Percentiles rank a stretch among this genome's conserved stretches.
Evolutionary conservation across 129 eudicot genomes (phyloP).

Genomic region (Heracleum sosnowskyi): DNA sequence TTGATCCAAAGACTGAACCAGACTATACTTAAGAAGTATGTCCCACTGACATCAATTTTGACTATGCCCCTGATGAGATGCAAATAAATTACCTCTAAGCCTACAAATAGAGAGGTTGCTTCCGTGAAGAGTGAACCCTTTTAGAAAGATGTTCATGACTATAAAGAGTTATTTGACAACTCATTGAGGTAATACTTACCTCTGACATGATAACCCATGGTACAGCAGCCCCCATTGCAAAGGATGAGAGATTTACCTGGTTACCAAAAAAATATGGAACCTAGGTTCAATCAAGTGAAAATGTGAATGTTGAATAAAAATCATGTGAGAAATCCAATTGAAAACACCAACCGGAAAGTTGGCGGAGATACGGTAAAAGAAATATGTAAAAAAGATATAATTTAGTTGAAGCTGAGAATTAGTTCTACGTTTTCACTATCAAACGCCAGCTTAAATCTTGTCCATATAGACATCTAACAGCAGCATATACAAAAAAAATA

Average conservation of each 20-base stretch:
- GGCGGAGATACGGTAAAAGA: not conserved
- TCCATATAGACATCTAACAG: not conserved
- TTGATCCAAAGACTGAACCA: too few species aligned
- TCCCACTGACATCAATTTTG: not conserved
- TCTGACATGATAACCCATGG: constrained; percentile 27
- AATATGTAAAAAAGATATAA: not conserved
- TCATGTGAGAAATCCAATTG: not conserved
- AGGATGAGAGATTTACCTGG: constrained; percentile 18
- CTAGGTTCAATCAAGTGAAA: not conserved
- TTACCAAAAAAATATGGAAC: not conserved
- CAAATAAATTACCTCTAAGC: not conserved
- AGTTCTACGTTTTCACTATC: not conserved
- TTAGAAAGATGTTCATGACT: not conserved
- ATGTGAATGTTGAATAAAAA: not conserved
- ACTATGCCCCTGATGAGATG: not conserved
- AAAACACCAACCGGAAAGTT: not conserved
- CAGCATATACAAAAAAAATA: not conserved
- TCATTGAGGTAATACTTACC: constrained; percentile 2
- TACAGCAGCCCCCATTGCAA: constrained; percentile 15
- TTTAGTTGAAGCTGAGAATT: not conserved
- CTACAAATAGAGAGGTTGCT: not conserved
- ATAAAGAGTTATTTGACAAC: not conserved
- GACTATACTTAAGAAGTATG: too few species aligned
- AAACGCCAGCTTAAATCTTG: not conserved
- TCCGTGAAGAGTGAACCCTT: not conserved